Base-by-base conservation (phyloP, 208 protist species). In the Trypanosoma theileri region DNA sequence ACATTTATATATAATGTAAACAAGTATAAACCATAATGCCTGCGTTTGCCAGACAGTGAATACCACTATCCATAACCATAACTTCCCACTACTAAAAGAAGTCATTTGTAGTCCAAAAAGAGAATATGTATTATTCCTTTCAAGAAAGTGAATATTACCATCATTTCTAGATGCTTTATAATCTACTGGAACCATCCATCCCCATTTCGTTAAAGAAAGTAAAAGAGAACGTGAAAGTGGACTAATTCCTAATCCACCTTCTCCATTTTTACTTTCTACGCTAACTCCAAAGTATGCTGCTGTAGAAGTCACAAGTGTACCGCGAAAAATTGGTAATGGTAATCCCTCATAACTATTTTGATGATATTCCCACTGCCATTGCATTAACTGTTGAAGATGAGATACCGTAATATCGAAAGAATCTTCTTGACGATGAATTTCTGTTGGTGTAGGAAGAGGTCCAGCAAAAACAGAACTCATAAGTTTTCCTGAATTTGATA, bases 281-380 rank as follows among this genome's bases (percentile, higher is more conserved):
- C 17, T 22, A 21, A 26, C 50, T 53, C 24, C 58, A 66, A 75
- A 83, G 59, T 66, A 71, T 8, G 66, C 56, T 24, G 69, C 66
- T 8, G 65, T 69, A 1, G 73, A 62, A 22, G 77, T 52, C 28
- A 77, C 69, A 40, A 82, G 60, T 4, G 80, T 22, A 44, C 71
- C 70, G 72, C 72, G 67, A 44, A 77, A 81, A 50, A 92, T 46
- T 40, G 81, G 81, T 4, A 82, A 9, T 4, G 86, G 81, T 21
- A 82, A 70, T 19, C 75, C 61, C 44, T 80, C 82, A 72, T 92
- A 89, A 64, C 74, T 72, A 69, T 81, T 73, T 66, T 92, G 86
- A 59, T 89, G 70, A 62, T 87, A 70, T 69, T 92, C 86, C 80
- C 82, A 92, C 64, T 92, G 86, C 86, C 86, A 92, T 63, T 85